A percentile compares a stretch with the other conserved stretches of the same genome.
Evolutionary conservation across 2,329 filamentous ascomycete genomes (phyloP).

Genomic region (Cercospora sojina): DNA sequence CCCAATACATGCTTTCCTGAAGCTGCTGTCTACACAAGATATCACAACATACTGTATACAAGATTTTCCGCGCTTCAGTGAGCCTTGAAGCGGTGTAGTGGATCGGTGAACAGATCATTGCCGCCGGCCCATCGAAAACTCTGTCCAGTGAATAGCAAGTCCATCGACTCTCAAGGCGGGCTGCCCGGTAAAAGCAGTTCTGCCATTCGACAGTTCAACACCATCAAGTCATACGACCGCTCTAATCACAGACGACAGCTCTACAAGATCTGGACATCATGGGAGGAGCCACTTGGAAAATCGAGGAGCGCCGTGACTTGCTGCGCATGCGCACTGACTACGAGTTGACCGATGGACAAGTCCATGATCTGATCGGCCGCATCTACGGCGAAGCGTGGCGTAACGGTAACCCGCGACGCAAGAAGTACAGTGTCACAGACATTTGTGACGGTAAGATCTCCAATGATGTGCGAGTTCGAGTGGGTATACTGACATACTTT

Average conservation of each 20-base stretch:
- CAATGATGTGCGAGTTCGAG: too few species aligned
- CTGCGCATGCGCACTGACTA: conserved; percentile 6
- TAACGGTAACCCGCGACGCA: not conserved
- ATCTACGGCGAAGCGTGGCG: conserved; percentile 6
- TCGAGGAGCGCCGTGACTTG: conserved; percentile 3
- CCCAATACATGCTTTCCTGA: not conserved
- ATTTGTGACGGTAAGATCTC: conserved; percentile 4
- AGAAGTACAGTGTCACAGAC: not conserved
- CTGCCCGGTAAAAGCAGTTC: not conserved
- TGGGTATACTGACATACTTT: not conserved
- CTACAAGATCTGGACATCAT: not conserved
- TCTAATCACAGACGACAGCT: too few species aligned
- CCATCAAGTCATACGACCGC: too few species aligned
- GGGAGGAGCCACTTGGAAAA: not conserved
- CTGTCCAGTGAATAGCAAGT: not conserved
- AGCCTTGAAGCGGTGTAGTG: not conserved
- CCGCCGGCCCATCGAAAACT: not conserved
- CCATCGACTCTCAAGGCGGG: not conserved
- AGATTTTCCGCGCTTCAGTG: not conserved
- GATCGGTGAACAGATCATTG: not conserved
- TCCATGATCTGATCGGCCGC: conserved; percentile 12
- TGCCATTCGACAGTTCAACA: too few species aligned
- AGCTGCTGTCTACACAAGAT: not conserved
- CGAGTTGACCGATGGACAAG: not conserved
- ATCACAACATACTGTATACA: not conserved